phyloP scores from a whole-genome alignment of 768 basidiomycete genomes.

The Lactifluus volemus region DNA sequence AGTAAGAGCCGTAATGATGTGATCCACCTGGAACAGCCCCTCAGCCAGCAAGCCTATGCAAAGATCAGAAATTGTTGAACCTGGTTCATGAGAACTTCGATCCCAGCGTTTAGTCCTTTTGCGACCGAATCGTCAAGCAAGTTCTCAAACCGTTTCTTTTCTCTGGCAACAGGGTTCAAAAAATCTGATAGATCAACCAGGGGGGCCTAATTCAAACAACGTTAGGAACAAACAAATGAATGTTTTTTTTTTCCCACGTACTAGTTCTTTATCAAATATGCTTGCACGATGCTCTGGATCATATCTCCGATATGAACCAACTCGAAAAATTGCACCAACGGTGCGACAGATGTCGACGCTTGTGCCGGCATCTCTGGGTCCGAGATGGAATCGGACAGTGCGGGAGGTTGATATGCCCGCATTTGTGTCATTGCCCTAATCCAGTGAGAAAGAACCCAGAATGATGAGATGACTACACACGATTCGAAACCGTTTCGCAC shows the following conservation, averaged over 20 bases:
- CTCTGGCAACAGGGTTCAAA: conserved; percentile 83
- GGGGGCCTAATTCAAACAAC: conserved; percentile 41
- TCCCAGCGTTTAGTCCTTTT: conserved; percentile 87
- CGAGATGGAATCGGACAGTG: conserved; percentile 41
- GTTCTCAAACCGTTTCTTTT: conserved; percentile 96
- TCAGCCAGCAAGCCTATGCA: not conserved
- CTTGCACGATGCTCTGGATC: conserved; percentile 95
- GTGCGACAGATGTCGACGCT: conserved; percentile 50
- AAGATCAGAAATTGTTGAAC: conserved; percentile 30
- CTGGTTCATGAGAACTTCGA: conserved; percentile 93
- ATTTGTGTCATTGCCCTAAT: conserved; percentile 82
- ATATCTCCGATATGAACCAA: conserved; percentile 95
- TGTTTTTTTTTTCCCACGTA: conserved; percentile 27
- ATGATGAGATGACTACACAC: conserved; percentile 9
- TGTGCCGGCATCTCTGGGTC: conserved; percentile 46
- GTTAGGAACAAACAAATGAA: not conserved
- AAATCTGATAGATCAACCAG: conserved; percentile 94
- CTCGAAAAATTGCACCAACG: conserved; percentile 94
- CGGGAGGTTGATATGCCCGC: conserved; percentile 81
- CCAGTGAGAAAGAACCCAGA: not conserved
- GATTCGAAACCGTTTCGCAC: conserved; percentile 65
- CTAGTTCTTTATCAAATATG: conserved; percentile 98
- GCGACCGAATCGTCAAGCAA: conserved; percentile 90
- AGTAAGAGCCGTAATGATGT: conserved; percentile 79
- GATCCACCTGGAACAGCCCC: conserved; percentile 60